Evolutionary conservation across 2,329 filamentous ascomycete genomes (phyloP).

Genomic region (Corinectria fuckeliana): DNA sequence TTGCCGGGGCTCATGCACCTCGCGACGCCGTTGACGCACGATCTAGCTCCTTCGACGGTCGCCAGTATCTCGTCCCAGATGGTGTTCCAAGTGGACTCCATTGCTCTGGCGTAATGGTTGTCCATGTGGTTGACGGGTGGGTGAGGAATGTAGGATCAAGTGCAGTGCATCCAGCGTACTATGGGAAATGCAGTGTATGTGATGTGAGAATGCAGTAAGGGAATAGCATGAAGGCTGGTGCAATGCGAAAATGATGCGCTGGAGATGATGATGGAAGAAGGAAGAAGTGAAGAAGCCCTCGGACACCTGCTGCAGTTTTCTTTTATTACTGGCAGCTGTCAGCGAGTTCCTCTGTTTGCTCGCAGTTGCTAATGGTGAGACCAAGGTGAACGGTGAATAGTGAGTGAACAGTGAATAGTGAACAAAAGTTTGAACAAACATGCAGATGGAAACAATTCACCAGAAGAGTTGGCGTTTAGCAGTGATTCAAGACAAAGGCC

Average conservation of each 20-base stretch:
- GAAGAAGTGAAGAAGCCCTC: neutral
- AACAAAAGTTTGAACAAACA: neutral
- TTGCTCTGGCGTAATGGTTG: neutral
- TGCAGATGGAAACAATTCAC: neutral
- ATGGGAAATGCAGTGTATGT: neutral
- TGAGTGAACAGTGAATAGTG: neutral
- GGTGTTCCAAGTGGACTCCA: neutral
- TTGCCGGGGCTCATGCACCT: conserved; percentile 11
- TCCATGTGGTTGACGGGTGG: neutral
- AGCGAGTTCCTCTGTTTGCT: neutral
- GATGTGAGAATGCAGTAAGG: too few species aligned
- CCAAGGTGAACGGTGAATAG: too few species aligned
- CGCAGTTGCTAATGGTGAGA: neutral
- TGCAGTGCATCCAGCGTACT: neutral
- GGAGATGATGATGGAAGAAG: too few species aligned
- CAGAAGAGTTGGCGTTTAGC: neutral
- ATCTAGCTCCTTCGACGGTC: neutral
- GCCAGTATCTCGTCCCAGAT: neutral
- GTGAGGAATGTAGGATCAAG: neutral
- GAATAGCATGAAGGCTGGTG: too few species aligned
- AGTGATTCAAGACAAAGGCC: neutral
- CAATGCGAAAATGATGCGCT: too few species aligned
- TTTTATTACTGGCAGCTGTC: neutral
- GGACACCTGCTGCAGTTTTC: neutral
- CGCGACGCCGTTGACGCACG: neutral